Conservation (phyloP, 2,329 filamentous ascomycete genomes). For the Calonectria pauciramosa region DNA sequence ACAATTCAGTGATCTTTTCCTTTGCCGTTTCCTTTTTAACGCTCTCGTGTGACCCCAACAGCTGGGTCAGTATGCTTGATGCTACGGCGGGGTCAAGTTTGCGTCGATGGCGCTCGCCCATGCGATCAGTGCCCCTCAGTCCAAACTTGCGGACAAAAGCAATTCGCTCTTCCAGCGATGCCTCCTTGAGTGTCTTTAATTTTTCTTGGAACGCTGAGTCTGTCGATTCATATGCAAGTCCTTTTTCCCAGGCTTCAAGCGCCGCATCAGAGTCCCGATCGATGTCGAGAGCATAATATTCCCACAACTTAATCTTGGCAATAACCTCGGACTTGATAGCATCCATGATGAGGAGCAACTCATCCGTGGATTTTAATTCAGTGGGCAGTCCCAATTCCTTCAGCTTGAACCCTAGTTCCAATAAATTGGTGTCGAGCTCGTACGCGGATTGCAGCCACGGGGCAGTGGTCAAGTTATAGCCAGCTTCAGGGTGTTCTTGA, state of each 20-base stretch:
- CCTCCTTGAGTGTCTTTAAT: slow-evolving; percentile 63
- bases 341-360: slow-evolving; percentile 86
- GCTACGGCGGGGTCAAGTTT: slow-evolving; percentile 77
- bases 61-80: slow-evolving; percentile 65
- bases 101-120: slow-evolving; percentile 86
- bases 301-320: slow-evolving; percentile 85
- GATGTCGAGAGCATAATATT: slow-evolving; percentile 90
- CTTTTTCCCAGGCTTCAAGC: slow-evolving; percentile 78
- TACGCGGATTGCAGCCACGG: slow-evolving; percentile 80
- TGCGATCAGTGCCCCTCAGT: slow-evolving; percentile 77
- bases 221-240: slow-evolving; percentile 68
- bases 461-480: slow-evolving; percentile 93
- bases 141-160: slow-evolving; percentile 78
- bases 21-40: slow-evolving; percentile 65
- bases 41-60: slow-evolving; percentile 73
- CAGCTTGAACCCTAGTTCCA: slow-evolving; percentile 85
- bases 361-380: slow-evolving; percentile 76
- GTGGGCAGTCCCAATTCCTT: slow-evolving; percentile 80
- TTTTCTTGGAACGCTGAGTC: slow-evolving; percentile 53
- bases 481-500: slow-evolving; percentile 92
- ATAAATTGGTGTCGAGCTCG: slow-evolving; percentile 70
- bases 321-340: slow-evolving; percentile 87
- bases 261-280: slow-evolving; percentile 78
- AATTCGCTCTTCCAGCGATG: slow-evolving; percentile 64
- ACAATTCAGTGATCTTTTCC: slow-evolving; percentile 71